These are phyloP conservation scores for Coemansia aciculifera DNA, from an alignment of 192 early-diverging fungal genomes.

Conservation along the genomic window DNA sequence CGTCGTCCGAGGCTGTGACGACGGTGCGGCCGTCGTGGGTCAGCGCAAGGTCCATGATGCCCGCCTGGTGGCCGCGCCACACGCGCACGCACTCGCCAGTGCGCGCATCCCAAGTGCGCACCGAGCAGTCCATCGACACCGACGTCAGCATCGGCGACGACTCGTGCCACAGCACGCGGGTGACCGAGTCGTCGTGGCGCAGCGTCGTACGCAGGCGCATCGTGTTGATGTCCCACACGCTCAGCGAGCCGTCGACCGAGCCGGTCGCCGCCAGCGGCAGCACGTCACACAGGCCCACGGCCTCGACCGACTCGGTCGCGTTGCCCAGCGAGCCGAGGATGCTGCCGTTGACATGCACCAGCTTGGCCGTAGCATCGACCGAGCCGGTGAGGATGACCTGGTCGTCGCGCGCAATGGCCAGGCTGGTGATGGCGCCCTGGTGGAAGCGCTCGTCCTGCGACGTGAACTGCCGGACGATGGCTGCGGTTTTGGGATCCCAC, in stretches of 20 bases:
- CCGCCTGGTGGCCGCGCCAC: slow-evolving; percentile 84
- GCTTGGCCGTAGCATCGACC: slow-evolving; percentile 70
- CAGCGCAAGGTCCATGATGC: slow-evolving; percentile 81
- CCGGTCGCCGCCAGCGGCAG: slow-evolving; percentile 77
- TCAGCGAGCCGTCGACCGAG: slow-evolving; percentile 84
- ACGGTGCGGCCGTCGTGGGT: slow-evolving; percentile 67
- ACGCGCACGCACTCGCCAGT: slow-evolving; percentile 75
- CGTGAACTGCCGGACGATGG: slow-evolving; percentile 62
- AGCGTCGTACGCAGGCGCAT: slow-evolving; percentile 80
- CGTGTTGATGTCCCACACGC: slow-evolving; percentile 89
- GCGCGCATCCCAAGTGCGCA: slow-evolving; percentile 88
- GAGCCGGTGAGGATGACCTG: slow-evolving; percentile 81
- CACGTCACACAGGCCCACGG: slow-evolving; percentile 74
- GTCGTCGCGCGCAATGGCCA: slow-evolving; percentile 75
- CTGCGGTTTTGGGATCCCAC: slow-evolving; percentile 93
- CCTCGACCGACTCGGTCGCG: slow-evolving; percentile 81
- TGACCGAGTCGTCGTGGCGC: slow-evolving; percentile 85
- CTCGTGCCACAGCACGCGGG: slow-evolving; percentile 68
- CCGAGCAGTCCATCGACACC: slow-evolving; percentile 77
- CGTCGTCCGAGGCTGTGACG: slow-evolving; percentile 87
- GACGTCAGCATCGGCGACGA: slow-evolving; percentile 71
- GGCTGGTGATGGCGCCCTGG: slow-evolving; percentile 69
- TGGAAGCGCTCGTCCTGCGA: slow-evolving; percentile 85
- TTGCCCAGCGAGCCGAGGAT: slow-evolving; percentile 83
- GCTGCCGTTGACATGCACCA: slow-evolving; percentile 79